Conservation (phyloP, 2,329 filamentous ascomycete species). For the Achaetomium macrosporum region DNA sequence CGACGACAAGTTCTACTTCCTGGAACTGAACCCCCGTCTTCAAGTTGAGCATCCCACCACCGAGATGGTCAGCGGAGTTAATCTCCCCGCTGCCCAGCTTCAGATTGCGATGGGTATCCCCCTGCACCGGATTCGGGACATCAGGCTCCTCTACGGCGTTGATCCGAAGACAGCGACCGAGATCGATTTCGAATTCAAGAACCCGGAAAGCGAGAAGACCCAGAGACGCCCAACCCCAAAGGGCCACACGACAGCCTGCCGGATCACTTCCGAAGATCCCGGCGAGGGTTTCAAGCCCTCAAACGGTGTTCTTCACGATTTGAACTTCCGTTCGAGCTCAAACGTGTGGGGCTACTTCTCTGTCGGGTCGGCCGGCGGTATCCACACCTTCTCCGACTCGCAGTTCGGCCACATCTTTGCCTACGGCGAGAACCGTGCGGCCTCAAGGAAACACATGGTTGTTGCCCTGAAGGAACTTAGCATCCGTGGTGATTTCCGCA, state of each 20-base stretch:
- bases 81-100: conserved; percentile 92
- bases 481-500: conserved; percentile 98
- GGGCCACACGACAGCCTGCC: conserved; percentile 95
- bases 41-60: conserved; percentile 99
- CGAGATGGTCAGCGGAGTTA: conserved; percentile 98
- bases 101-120: conserved; percentile 99
- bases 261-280: conserved; percentile 98
- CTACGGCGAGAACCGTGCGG: conserved; percentile 93
- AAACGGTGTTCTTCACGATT: conserved; percentile 96
- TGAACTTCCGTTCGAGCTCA: conserved; percentile 97
- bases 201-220: conserved; percentile 71
- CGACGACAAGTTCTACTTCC: conserved; percentile 98
- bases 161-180: conserved; percentile 80
- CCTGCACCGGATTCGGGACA: conserved; percentile 90
- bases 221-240: conserved; percentile 90
- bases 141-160: conserved; percentile 90
- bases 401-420: conserved; percentile 99
- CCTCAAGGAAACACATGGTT: conserved; percentile 98
- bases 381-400: conserved; percentile 98
- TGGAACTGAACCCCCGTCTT: conserved; percentile 96
- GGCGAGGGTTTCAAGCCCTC: conserved; percentile 99
- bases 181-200: conserved; percentile 96
- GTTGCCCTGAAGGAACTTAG: conserved; percentile 97
- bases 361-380: conserved; percentile 90
- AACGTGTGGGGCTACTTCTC: conserved; percentile 99